phyloP scores from a whole-genome alignment of 805 yeast genomes.

The Wickerhamomyces bisporus region DNA sequence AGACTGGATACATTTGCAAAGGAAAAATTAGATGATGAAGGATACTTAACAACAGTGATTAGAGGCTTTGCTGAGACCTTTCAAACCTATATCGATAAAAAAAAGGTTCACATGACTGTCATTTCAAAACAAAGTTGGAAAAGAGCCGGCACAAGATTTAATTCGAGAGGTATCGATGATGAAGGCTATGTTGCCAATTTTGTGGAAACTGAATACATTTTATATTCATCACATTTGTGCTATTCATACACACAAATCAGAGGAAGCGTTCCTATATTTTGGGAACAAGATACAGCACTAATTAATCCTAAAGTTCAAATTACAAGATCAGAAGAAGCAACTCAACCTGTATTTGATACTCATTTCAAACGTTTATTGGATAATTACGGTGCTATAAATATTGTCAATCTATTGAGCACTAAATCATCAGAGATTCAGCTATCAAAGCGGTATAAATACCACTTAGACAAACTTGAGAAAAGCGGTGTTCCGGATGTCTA shows the following conservation, averaged over 20 bases:
- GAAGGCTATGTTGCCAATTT: conserved; percentile 94
- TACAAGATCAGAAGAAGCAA: conserved; percentile 86
- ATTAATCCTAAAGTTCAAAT: conserved; percentile 87
- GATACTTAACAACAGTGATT: conserved; percentile 85
- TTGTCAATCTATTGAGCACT: conserved; percentile 80
- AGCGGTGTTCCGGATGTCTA: conserved; percentile 36
- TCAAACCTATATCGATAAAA: conserved; percentile 31
- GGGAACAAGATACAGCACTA: conserved; percentile 95
- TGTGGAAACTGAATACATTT: conserved; percentile 86
- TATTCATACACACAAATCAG: conserved; percentile 86
- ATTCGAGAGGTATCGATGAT: conserved; percentile 94
- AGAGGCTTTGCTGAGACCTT: conserved; percentile 91
- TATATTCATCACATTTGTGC: conserved; percentile 47
- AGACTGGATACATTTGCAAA: conserved; percentile 60
- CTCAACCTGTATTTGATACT: conserved; percentile 81
- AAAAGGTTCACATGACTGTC: conserved; percentile 55
- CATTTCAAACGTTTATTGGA: conserved; percentile 70
- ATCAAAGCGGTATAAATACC: conserved; percentile 58
- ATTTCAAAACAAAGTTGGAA: conserved; percentile 96
- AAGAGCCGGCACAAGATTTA: conserved; percentile 94
- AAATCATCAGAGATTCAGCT: conserved; percentile 74
- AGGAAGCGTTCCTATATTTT: conserved; percentile 93
- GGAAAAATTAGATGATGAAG: conserved; percentile 61
- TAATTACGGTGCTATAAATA: conserved; percentile 83
- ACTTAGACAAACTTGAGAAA: conserved; percentile 36